Conservation (phyloP, 305 asterid species). For the Nicotiana rustica region DNA sequence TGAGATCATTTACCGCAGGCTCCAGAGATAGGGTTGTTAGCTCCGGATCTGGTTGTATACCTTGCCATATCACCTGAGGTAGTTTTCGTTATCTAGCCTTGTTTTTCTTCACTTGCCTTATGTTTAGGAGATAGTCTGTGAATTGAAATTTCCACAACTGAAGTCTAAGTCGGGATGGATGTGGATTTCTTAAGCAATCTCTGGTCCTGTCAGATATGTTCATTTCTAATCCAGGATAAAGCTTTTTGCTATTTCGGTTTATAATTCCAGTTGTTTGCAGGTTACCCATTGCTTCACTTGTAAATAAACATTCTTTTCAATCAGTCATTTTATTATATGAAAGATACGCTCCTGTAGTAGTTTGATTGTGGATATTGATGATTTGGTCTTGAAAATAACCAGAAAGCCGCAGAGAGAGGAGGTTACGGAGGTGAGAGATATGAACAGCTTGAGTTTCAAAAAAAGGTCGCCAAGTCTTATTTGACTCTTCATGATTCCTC, state of each 20-base stretch:
- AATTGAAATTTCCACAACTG: neutral
- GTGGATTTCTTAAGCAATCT: neutral
- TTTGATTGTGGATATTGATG: constrained; percentile 11
- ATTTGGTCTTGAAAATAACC: constrained; percentile 33
- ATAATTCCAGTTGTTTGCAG: neutral
- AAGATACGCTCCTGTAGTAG: neutral
- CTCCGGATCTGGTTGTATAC: constrained; percentile 87
- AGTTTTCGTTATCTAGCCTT: constrained; percentile 1
- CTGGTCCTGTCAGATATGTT: neutral
- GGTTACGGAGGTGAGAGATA: constrained; percentile 94
- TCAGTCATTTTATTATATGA: neutral
- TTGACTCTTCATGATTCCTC: constrained; percentile 61
- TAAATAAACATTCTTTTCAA: neutral
- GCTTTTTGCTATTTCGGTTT: neutral
- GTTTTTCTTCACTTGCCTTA: neutral
- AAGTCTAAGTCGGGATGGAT: neutral
- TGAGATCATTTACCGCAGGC: constrained; percentile 53
- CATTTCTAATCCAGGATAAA: neutral
- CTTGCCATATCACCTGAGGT: constrained; percentile 94
- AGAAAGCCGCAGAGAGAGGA: constrained; percentile 91
- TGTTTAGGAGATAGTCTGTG: neutral
- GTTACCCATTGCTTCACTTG: neutral
- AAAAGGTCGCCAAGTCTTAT: constrained; percentile 67
- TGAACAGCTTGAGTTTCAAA: constrained; percentile 94
- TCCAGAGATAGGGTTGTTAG: constrained; percentile 84